Evolutionary conservation across 2,329 filamentous ascomycete species (phyloP).

Genomic region (Capronia epimyces): DNA sequence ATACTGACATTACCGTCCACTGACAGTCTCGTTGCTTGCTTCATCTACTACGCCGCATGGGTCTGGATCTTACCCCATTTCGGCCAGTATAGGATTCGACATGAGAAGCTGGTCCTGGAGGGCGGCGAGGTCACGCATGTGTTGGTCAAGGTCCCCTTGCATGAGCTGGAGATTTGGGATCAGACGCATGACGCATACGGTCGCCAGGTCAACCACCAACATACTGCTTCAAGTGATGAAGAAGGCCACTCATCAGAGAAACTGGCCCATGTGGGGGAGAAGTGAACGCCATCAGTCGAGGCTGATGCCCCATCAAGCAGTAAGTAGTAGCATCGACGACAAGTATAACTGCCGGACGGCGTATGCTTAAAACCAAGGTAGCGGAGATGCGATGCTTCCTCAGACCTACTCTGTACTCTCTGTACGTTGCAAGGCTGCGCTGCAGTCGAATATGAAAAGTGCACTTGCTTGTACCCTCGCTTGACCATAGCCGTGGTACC

Average conservation of each 20-base stretch:
- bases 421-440: background rate
- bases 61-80: slow-evolving; percentile 52
- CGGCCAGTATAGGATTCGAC: slow-evolving; percentile 51
- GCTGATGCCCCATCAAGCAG: too few species aligned
- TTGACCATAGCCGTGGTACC: too few species aligned
- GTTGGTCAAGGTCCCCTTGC: slow-evolving; percentile 52
- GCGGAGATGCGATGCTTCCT: too few species aligned
- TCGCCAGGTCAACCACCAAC: slow-evolving; percentile 3
- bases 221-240: background rate
- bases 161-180: slow-evolving; percentile 54
- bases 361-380: too few species aligned
- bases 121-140: slow-evolving; percentile 45
- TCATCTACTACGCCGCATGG: slow-evolving; percentile 56
- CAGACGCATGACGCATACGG: slow-evolving; percentile 50
- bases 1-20: background rate
- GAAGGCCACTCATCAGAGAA: background rate
- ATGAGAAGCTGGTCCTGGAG: slow-evolving; percentile 50
- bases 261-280: background rate
- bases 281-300: background rate
- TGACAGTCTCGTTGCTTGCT: slow-evolving; percentile 48
- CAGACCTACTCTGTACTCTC: too few species aligned
- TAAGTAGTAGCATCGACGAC: background rate
- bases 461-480: too few species aligned
- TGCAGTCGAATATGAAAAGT: too few species aligned
- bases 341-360: background rate